These are phyloP conservation scores for Crucihimalaya himalaica DNA, from an alignment of 345 rosid species.

Conservation along the genomic window DNA sequence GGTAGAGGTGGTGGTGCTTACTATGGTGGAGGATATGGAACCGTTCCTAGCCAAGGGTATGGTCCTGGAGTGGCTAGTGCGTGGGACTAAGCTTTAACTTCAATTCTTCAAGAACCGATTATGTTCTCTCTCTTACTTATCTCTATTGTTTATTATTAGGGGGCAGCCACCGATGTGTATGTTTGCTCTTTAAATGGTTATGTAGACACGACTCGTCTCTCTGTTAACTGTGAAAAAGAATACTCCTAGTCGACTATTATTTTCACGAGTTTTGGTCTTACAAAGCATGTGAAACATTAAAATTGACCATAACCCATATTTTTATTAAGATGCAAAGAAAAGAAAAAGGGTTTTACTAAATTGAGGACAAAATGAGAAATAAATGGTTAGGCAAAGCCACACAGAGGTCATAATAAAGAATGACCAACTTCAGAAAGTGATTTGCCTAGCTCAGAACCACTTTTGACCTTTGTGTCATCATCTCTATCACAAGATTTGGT, in stretches of 20 bases:
- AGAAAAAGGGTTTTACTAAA: constrained; percentile 10
- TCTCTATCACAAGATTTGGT: constrained; percentile 30
- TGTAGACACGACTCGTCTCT: constrained; percentile 32
- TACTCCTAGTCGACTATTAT: constrained; percentile 21
- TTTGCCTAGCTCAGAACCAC: constrained; percentile 38
- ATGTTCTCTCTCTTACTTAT: constrained; percentile 18
- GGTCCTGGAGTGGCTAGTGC: constrained; percentile 74
- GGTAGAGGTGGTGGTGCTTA: constrained; percentile 63
- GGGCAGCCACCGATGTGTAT: constrained; percentile 32
- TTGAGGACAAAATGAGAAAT: constrained; percentile 27
- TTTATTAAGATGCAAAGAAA: not conserved
- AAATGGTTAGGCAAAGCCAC: constrained; percentile 33
- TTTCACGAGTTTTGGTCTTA: not conserved
- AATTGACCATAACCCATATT: not conserved
- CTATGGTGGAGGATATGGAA: constrained; percentile 53
- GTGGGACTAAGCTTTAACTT: constrained; percentile 58
- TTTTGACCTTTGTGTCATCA: constrained; percentile 23
- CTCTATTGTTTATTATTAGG: constrained; percentile 38
- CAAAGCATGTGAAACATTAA: not conserved
- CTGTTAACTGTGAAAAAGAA: constrained; percentile 13
- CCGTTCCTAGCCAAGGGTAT: constrained; percentile 45
- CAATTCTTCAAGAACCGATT: constrained; percentile 19
- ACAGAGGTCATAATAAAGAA: constrained; percentile 35
- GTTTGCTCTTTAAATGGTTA: constrained; percentile 35
- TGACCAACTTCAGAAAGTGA: constrained; percentile 37